phyloP scores from a whole-genome alignment of 1,139 yeast species.

The Pichia sp. region DNA sequence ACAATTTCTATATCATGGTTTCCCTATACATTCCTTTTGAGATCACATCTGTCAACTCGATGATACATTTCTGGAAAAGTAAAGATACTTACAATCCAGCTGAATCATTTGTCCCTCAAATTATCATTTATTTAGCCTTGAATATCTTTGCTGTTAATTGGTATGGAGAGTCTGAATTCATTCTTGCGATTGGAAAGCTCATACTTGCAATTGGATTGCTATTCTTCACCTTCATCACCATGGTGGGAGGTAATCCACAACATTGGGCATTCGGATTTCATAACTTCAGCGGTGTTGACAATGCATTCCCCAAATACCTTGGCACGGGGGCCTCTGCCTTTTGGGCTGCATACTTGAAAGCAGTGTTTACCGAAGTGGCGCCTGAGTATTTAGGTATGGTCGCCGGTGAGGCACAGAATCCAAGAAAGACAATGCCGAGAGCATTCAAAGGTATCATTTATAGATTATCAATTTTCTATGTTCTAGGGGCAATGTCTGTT shows the following conservation, averaged over 20 bases:
- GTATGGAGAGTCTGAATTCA: conserved; percentile 58
- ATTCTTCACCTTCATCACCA: conserved; percentile 37
- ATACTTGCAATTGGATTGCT: conserved; percentile 47
- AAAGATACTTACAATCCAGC: conserved; percentile 45
- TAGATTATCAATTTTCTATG: conserved; percentile 33
- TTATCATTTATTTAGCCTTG: conserved; percentile 31
- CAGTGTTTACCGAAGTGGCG: conserved; percentile 49
- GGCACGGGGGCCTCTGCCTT: conserved; percentile 44
- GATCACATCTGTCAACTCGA: conserved; percentile 43
- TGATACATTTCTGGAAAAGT: conserved; percentile 45
- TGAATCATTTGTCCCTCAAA: conserved; percentile 35
- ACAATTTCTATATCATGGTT: conserved; percentile 43
- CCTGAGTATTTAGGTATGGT: conserved; percentile 47
- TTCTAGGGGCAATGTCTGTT: conserved; percentile 23
- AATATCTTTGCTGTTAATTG: conserved; percentile 37
- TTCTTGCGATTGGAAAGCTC: conserved; percentile 52
- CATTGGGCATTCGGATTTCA: conserved; percentile 55
- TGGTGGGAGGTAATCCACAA: conserved; percentile 51
- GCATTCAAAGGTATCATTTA: conserved; percentile 31
- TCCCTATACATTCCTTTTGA: conserved; percentile 44
- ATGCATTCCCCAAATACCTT: conserved; percentile 44
- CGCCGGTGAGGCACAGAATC: conserved; percentile 46
- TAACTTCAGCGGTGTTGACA: conserved; percentile 52
- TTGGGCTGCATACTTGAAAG: conserved; percentile 51
- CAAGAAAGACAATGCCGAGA: conserved; percentile 41